These are phyloP conservation scores for Saitozyma sp. DNA, from an alignment of 768 basidiomycete genomes.

Conservation along the genomic window DNA sequence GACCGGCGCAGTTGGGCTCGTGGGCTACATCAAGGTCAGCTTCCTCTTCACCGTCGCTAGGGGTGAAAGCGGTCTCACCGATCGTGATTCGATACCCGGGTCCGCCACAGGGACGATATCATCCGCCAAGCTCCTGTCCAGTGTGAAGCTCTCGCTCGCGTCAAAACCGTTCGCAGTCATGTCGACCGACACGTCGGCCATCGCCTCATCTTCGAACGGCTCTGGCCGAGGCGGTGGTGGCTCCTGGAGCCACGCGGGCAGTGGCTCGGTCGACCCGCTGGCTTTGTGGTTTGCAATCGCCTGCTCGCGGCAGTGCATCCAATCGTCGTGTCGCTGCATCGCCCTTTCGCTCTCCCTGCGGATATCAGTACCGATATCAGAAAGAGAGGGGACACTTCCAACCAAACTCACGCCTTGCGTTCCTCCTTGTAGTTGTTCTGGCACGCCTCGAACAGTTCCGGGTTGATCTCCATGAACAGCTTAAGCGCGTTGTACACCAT, in stretches of 20 bases:
- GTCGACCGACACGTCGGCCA: slow-evolving; percentile 85
- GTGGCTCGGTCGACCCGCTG: slow-evolving; percentile 37
- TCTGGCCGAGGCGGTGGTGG: slow-evolving; percentile 75
- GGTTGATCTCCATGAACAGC: slow-evolving; percentile 98
- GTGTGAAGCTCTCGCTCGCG: slow-evolving; percentile 47
- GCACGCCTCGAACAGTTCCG: slow-evolving; percentile 88
- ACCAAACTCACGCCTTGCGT: slow-evolving; percentile 69
- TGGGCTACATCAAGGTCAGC: slow-evolving; percentile 56
- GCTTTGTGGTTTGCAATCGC: slow-evolving; percentile 62
- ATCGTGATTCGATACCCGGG: slow-evolving; percentile 59
- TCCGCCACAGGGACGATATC: slow-evolving; percentile 91
- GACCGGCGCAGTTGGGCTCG: slow-evolving; percentile 17
- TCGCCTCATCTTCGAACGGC: slow-evolving; percentile 76
- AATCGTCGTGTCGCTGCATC: slow-evolving; percentile 79
- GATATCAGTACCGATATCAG: slow-evolving; percentile 3
- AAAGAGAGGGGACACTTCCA: slow-evolving; percentile 1
- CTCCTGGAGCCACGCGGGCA: slow-evolving; percentile 71
- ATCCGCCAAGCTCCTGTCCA: slow-evolving; percentile 61
- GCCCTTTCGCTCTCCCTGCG: slow-evolving; percentile 83
- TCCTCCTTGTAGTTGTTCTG: slow-evolving; percentile 90
- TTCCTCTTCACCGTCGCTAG: background rate
- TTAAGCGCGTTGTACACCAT: slow-evolving; percentile 99
- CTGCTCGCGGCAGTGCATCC: slow-evolving; percentile 78
- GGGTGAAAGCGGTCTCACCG: slow-evolving; percentile 12
- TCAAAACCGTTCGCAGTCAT: slow-evolving; percentile 56